Base-by-base conservation (phyloP, 1,139 yeast species). In the Dujonia santamariae region DNA sequence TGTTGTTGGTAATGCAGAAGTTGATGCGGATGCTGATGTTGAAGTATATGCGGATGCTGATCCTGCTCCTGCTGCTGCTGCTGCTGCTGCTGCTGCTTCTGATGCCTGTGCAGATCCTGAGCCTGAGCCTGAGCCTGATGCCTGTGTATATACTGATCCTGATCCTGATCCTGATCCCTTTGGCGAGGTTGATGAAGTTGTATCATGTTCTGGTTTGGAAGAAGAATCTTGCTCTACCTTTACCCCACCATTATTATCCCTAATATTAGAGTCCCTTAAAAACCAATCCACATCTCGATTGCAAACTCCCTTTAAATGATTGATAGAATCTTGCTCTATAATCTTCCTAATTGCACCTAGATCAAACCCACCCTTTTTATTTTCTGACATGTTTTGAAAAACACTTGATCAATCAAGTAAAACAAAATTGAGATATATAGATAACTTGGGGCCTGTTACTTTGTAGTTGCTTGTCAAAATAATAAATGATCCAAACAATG, bases 221-320 rank as follows among this genome's bases (percentile, higher is more conserved):
- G n/a, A n/a, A n/a, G n/a, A n/a, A 22, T 18, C 21, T 13, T 15
- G 12, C 12, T 25, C 27, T 18, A 13, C 7, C 27, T 4, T 9
- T 12, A 15, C 12, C 12, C 17, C 19, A 15, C 12, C 21, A n/a
- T 13, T 12, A n/a, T 21, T 17, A 4, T n/a, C 7, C n/a, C 30
- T 21, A 15, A 50, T 46, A 17, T 42, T 40, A 4, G 55, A 41
- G 37, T 59, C 65, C 37, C 78, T 56, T 14, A 76, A 54, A 39
- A 76, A 63, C 81, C 80, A 76, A 44, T 73, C 72, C 11, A 68
- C 63, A 38, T 68, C 73, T 15, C 56, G 51, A 32, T 53, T 56
- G 23, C 52, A 50, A 14, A 65, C 56, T 2, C 63, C 67, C 35
- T 53, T 50, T 20, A 57, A 47, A 32, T 51, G 48, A 7, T 41